Percentiles rank a stretch among this genome's conserved stretches.
Evolutionary conservation across 495 filamentous ascomycete species (phyloP).

Genomic region (Sporormia fimetaria): DNA sequence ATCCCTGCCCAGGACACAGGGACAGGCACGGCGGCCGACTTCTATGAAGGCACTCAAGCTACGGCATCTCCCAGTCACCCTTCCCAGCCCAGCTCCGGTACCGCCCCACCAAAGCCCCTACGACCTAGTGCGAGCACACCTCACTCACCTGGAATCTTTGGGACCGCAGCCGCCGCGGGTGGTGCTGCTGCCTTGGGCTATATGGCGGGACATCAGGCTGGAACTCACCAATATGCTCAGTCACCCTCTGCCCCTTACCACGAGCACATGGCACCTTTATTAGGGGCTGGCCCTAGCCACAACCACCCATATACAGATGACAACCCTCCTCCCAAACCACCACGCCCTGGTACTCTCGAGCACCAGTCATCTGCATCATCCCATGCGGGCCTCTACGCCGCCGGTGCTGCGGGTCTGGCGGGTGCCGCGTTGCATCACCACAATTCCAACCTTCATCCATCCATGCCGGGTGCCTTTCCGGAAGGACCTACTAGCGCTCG

Average conservation of each 20-base stretch:
- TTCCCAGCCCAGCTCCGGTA: slow-evolving; percentile 2
- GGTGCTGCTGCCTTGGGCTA: slow-evolving; percentile 29
- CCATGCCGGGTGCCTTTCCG: slow-evolving; percentile 21
- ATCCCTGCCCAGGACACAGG: slow-evolving; percentile 33
- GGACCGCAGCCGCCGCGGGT: slow-evolving; percentile 18
- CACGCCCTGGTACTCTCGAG: slow-evolving; percentile 18
- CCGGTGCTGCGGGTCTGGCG: slow-evolving; percentile 38
- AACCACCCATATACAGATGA: slow-evolving; percentile 10
- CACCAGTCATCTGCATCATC: slow-evolving; percentile 27
- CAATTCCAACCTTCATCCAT: slow-evolving; percentile 33
- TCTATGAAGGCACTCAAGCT: slow-evolving; percentile 20
- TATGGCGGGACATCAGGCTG: slow-evolving; percentile 19
- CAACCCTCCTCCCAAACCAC: slow-evolving; percentile 18
- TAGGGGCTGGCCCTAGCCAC: slow-evolving; percentile 18
- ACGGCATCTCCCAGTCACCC: slow-evolving; percentile 5
- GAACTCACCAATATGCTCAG: slow-evolving; percentile 4
- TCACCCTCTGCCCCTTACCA: too few species aligned
- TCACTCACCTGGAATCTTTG: slow-evolving; percentile 17
- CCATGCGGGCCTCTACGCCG: slow-evolving; percentile 38
- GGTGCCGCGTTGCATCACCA: slow-evolving; percentile 33
- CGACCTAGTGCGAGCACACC: slow-evolving; percentile 17
- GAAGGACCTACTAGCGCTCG: slow-evolving; percentile 4
- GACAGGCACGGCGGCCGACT: slow-evolving; percentile 34
- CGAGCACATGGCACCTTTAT: slow-evolving; percentile 7
- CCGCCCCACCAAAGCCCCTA: slow-evolving; percentile 19